A percentile compares a stretch with the other conserved stretches of the same genome.
phyloP scores from a whole-genome alignment of 2,329 filamentous ascomycete genomes.

The Leptographium wingfieldii region DNA sequence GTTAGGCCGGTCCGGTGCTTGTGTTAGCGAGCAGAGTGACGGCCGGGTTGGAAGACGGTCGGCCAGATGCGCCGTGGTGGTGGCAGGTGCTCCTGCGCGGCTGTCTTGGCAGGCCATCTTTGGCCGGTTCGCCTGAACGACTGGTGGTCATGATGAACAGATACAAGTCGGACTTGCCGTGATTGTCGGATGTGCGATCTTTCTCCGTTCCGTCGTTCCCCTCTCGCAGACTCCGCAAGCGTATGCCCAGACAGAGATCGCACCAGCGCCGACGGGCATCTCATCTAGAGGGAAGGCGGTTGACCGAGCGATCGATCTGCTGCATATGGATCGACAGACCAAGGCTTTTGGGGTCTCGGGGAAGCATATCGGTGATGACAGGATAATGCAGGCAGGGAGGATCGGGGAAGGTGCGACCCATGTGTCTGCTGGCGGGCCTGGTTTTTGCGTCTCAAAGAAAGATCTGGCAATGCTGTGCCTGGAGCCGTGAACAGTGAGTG shows the following conservation, averaged over 20 bases:
- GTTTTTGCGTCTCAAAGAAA: no score
- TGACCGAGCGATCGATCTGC: not conserved
- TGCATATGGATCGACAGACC: not conserved
- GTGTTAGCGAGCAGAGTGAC: conserved; percentile 9
- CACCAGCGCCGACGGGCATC: conserved; percentile 7
- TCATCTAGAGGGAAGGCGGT: conserved; percentile 11
- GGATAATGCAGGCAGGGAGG: no score
- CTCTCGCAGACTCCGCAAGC: not conserved
- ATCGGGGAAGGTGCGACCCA: not conserved
- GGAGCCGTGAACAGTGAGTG: no score
- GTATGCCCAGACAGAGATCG: not conserved
- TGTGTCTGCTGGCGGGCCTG: no score
- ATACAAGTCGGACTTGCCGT: no score
- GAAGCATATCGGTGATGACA: not conserved
- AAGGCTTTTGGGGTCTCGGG: not conserved
- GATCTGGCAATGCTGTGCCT: no score
- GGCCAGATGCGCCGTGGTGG: not conserved
- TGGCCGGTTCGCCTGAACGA: no score
- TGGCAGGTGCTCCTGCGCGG: not conserved
- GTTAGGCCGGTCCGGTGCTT: conserved; percentile 5
- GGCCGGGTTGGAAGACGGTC: conserved; percentile 11
- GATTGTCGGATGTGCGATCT: no score
- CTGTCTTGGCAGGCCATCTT: not conserved
- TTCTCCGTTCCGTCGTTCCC: no score
- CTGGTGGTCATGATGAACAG: no score